A percentile compares a stretch with the other conserved stretches of the same genome.
Conservation (phyloP, 2,329 filamentous ascomycete genomes). For the Scedosporium minutisporum region DNA sequence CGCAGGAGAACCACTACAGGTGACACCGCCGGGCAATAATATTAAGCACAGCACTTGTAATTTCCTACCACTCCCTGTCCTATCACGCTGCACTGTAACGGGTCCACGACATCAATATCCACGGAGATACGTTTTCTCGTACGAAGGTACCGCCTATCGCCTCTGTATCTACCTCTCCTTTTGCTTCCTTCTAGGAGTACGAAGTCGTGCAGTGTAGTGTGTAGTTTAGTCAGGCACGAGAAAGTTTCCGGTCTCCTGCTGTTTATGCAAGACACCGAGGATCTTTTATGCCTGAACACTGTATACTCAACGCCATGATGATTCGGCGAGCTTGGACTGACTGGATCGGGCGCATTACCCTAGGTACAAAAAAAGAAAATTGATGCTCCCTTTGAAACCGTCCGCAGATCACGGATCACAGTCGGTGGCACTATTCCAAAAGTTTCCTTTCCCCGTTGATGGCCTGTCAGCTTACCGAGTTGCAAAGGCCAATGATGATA, state of each 20-base stretch:
- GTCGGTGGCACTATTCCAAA: background rate
- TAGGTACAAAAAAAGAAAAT: background rate
- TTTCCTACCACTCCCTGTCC: too few species aligned
- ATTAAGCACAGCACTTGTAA: too few species aligned
- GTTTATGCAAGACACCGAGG: constrained; percentile 3
- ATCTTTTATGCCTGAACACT: background rate
- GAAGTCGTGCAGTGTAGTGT: background rate
- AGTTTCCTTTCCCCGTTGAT: background rate
- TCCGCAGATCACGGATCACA: background rate
- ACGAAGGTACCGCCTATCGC: too few species aligned
- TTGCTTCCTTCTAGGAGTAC: background rate
- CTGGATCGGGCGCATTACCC: background rate
- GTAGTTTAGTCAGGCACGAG: background rate
- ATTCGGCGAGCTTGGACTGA: too few species aligned
- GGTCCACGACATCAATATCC: too few species aligned
- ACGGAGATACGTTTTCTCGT: too few species aligned
- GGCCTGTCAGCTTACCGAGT: background rate
- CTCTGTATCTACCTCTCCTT: background rate
- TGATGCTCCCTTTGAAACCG: background rate
- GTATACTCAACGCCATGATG: too few species aligned
- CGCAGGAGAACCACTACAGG: too few species aligned
- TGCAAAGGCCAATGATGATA: background rate
- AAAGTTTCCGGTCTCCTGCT: background rate
- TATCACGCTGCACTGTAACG: too few species aligned
- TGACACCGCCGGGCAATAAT: too few species aligned